phyloP scores from a whole-genome alignment of 73 alveolate species.

The Effrenium voratum region DNA sequence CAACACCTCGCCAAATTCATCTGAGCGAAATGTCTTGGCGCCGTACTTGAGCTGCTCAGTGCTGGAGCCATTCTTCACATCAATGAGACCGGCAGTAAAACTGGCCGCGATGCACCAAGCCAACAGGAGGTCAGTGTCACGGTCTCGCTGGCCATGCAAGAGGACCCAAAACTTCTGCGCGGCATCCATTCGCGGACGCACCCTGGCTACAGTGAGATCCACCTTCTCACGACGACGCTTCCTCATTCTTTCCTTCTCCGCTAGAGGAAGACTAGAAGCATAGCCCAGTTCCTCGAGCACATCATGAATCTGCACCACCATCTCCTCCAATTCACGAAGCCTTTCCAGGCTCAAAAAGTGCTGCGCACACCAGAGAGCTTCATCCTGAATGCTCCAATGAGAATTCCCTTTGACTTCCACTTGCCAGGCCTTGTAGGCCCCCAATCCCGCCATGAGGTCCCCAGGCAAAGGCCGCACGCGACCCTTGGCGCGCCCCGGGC shows the following conservation, averaged over 20 bases:
- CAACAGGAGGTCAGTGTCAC: constrained; percentile 49
- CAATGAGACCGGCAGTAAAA: constrained; percentile 47
- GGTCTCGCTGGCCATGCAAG: not conserved
- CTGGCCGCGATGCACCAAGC: constrained; percentile 76
- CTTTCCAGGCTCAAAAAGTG: constrained; percentile 60
- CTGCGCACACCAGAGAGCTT: constrained; percentile 52
- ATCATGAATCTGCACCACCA: constrained; percentile 65
- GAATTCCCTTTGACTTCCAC: not conserved
- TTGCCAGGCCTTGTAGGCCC: constrained; percentile 75
- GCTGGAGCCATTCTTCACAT: constrained; percentile 73
- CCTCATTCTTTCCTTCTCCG: constrained; percentile 45
- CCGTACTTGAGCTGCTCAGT: constrained; percentile 66
- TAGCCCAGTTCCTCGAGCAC: constrained; percentile 70
- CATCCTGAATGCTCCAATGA: constrained; percentile 25
- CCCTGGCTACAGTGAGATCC: not conserved
- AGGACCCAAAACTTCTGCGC: constrained; percentile 6
- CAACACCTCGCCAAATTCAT: not conserved
- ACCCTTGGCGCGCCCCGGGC: constrained; percentile 49
- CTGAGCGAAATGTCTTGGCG: not conserved
- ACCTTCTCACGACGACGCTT: constrained; percentile 37
- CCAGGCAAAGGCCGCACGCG: constrained; percentile 30
- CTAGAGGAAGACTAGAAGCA: not conserved
- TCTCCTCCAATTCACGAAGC: constrained; percentile 56
- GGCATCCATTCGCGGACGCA: not conserved
- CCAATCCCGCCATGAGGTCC: constrained; percentile 64